phyloP scores from a whole-genome alignment of 495 filamentous ascomycete species.

The Haplographium delicatum region DNA sequence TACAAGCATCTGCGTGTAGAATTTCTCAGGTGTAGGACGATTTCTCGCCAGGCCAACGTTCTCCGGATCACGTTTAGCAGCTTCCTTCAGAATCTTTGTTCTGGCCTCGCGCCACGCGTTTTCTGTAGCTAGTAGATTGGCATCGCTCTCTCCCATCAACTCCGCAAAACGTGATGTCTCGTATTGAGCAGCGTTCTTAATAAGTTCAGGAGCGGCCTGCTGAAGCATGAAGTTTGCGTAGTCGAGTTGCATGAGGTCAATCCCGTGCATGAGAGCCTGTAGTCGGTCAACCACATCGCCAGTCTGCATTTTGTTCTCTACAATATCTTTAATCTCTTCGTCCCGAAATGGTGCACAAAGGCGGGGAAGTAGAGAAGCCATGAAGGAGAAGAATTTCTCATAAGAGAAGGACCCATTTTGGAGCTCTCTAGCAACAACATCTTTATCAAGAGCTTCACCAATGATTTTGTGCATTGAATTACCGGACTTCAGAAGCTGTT shows the following conservation, averaged over 20 bases:
- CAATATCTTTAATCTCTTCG: slow-evolving; percentile 71
- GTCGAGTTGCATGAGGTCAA: slow-evolving; percentile 89
- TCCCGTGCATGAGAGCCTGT: slow-evolving; percentile 74
- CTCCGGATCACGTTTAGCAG: slow-evolving; percentile 66
- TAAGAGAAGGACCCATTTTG: slow-evolving; percentile 83
- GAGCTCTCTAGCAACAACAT: slow-evolving; percentile 71
- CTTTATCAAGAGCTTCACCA: slow-evolving; percentile 77
- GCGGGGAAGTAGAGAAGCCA: slow-evolving; percentile 82
- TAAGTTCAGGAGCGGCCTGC: slow-evolving; percentile 71
- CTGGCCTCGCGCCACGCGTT: slow-evolving; percentile 69
- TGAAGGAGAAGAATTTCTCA: slow-evolving; percentile 86
- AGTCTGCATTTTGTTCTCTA: slow-evolving; percentile 59
- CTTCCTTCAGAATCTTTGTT: slow-evolving; percentile 64
- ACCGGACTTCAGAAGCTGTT: slow-evolving; percentile 71
- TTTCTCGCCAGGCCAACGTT: slow-evolving; percentile 48
- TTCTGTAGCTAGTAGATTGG: slow-evolving; percentile 58
- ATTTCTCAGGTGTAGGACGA: slow-evolving; percentile 57
- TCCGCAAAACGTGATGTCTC: slow-evolving; percentile 73
- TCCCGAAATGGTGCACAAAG: slow-evolving; percentile 92
- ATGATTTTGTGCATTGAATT: slow-evolving; percentile 81
- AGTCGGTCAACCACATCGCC: slow-evolving; percentile 81
- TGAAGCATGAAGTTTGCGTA: slow-evolving; percentile 92
- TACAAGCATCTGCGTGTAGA: slow-evolving; percentile 74
- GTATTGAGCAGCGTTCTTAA: slow-evolving; percentile 75
- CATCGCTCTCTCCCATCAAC: slow-evolving; percentile 53